Percentiles rank a stretch among this genome's conserved stretches.
These are phyloP conservation scores for Dendryphion nanum DNA, from an alignment of 2,329 filamentous ascomycete species.

Conservation along the genomic window DNA sequence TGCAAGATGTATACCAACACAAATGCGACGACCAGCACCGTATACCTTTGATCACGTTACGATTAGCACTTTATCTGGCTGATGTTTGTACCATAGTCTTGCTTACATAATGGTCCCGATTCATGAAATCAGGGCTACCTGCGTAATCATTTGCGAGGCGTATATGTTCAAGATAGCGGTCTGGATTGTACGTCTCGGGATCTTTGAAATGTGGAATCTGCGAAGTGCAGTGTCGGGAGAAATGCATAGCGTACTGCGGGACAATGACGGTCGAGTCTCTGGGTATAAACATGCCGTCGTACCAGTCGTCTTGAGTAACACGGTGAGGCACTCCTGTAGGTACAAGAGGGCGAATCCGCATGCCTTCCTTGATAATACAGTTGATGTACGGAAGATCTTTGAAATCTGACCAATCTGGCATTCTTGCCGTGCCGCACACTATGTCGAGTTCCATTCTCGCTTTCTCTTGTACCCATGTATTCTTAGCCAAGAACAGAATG, in stretches of 20 bases:
- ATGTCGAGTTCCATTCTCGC: conserved; percentile 13
- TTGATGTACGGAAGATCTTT: conserved; percentile 17
- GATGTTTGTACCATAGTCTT: no score
- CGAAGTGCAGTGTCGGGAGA: conserved; percentile 6
- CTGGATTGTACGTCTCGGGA: conserved; percentile 29
- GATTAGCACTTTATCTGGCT: no score
- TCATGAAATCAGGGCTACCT: conserved; percentile 24
- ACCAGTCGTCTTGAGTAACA: conserved; percentile 12
- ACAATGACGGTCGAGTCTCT: conserved; percentile 20
- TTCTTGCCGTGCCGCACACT: conserved; percentile 13
- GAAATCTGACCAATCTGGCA: conserved; percentile 11
- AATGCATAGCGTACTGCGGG: conserved; percentile 13
- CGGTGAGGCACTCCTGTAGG: conserved; percentile 9
- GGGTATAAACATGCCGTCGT: conserved; percentile 17
- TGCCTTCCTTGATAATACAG: conserved; percentile 19
- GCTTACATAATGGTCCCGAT: conserved; percentile 32
- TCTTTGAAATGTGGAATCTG: conserved; percentile 13
- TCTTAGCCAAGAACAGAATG: conserved; percentile 7
- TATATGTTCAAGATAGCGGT: conserved; percentile 23
- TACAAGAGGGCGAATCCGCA: conserved; percentile 15
- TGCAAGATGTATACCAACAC: conserved; percentile 56
- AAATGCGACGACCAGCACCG: conserved; percentile 42
- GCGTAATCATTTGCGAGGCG: conserved; percentile 33
- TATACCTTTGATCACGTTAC: no score
- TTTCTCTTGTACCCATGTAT: conserved; percentile 6